phyloP scores from a whole-genome alignment of 2,329 filamentous ascomycete genomes.

The Cladorrhinum sp. region DNA sequence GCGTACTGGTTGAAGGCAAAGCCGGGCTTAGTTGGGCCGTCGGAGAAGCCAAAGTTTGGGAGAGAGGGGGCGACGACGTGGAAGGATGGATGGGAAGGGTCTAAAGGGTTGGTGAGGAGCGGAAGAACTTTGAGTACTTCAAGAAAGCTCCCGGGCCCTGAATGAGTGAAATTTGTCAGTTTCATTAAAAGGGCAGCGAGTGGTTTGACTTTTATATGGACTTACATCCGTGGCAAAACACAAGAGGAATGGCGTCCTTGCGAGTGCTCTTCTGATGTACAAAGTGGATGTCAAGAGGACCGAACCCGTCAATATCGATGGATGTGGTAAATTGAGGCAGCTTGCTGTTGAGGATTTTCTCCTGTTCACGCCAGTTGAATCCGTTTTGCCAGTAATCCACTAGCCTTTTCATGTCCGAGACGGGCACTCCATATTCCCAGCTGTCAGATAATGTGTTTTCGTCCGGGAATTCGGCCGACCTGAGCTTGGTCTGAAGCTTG shows the following conservation, averaged over 20 bases:
- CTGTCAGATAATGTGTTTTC: conserved; percentile 20
- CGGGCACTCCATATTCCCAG: conserved; percentile 58
- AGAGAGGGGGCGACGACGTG: conserved; percentile 58
- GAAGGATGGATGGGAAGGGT: conserved; percentile 41
- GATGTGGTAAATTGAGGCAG: conserved; percentile 56
- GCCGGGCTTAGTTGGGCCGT: conserved; percentile 44
- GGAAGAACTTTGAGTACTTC: conserved; percentile 63
- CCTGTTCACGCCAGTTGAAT: conserved; percentile 60
- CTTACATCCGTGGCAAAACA: conserved; percentile 65
- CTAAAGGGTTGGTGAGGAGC: conserved; percentile 37
- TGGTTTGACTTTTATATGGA: neutral
- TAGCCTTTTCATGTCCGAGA: conserved; percentile 59
- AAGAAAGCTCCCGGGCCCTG: conserved; percentile 62
- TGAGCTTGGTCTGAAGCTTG: conserved; percentile 55
- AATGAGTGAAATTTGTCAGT: neutral
- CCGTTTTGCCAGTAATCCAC: conserved; percentile 56
- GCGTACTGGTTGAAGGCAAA: conserved; percentile 61
- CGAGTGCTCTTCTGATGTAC: conserved; percentile 53
- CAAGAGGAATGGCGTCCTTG: conserved; percentile 55
- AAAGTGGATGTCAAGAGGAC: conserved; percentile 60
- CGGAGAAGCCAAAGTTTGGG: conserved; percentile 51
- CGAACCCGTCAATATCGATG: conserved; percentile 57
- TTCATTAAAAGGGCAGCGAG: neutral
- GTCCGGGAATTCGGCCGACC: conserved; percentile 34
- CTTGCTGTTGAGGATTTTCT: conserved; percentile 49